Conservation (phyloP, 2,329 filamentous ascomycete species). For the Colletotrichum phormii region DNA sequence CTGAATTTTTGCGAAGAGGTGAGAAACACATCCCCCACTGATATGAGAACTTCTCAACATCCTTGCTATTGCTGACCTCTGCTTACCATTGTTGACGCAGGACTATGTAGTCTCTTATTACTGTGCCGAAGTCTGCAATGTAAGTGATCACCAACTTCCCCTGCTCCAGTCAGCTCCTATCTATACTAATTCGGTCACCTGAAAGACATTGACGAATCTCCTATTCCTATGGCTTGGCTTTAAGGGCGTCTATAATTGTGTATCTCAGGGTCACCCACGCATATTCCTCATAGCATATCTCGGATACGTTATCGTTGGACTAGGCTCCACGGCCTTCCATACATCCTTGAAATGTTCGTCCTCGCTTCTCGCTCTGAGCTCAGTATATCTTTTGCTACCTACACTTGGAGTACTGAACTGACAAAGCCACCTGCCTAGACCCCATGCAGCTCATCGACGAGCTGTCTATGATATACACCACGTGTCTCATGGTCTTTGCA, state of each 20-base stretch:
- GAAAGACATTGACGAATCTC: constrained; percentile 80
- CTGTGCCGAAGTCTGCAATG: constrained; percentile 80
- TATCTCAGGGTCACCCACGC: constrained; percentile 76
- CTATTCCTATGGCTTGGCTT: constrained; percentile 83
- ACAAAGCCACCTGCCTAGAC: constrained; percentile 49
- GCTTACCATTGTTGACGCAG: constrained; percentile 40
- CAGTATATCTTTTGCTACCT: background rate
- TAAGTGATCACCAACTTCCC: constrained; percentile 37
- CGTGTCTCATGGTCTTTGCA: constrained; percentile 69
- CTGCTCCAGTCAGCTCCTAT: background rate
- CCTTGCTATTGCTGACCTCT: constrained; percentile 7
- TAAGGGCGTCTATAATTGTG: constrained; percentile 80
- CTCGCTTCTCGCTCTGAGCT: background rate
- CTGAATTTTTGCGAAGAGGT: constrained; percentile 87
- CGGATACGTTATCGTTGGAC: constrained; percentile 65
- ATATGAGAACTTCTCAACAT: too few relatives aligned
- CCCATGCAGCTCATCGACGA: constrained; percentile 71
- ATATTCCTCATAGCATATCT: constrained; percentile 77
- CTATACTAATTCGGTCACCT: constrained; percentile 35
- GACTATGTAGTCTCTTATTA: constrained; percentile 79
- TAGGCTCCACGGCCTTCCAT: constrained; percentile 69
- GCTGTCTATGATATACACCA: constrained; percentile 70
- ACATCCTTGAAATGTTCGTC: constrained; percentile 65
- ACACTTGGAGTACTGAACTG: background rate
- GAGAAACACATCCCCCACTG: constrained; percentile 38